Percentiles rank a stretch among this genome's conserved stretches.
These are phyloP conservation scores for Colletotrichum filicis DNA, from an alignment of 2,329 filamentous ascomycete species.

Conservation along the genomic window DNA sequence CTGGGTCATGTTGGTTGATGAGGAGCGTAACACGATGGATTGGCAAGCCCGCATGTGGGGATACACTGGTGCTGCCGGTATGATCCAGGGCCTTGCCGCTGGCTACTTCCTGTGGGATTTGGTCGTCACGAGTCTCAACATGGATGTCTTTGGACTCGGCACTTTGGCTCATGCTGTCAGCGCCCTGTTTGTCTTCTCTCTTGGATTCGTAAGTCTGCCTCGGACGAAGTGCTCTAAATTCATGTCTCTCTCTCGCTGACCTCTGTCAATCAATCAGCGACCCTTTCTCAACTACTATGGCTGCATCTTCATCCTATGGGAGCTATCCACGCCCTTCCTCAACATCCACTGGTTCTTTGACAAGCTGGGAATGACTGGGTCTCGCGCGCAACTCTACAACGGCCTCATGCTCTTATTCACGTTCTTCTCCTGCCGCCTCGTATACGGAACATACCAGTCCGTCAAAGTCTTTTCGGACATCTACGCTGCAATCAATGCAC, in stretches of 20 bases:
- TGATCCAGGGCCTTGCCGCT: conserved; percentile 80
- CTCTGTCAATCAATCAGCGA: conserved; percentile 60
- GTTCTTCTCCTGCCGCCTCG: conserved; percentile 81
- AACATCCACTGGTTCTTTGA: conserved; percentile 95
- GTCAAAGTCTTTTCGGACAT: conserved; percentile 77
- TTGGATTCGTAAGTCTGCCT: conserved; percentile 77
- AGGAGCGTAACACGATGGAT: conserved; percentile 74
- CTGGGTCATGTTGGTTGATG: conserved; percentile 76
- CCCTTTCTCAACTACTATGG: conserved; percentile 89
- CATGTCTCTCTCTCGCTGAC: conserved; percentile 13
- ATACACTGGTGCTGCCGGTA: conserved; percentile 76
- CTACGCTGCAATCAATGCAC: conserved; percentile 63
- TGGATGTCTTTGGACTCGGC: conserved; percentile 79
- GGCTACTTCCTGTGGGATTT: conserved; percentile 91
- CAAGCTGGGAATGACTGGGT: conserved; percentile 84
- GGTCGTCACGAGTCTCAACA: conserved; percentile 72
- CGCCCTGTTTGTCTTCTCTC: conserved; percentile 78
- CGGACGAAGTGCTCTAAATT: conserved; percentile 11
- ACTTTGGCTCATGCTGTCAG: conserved; percentile 82
- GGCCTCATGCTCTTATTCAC: conserved; percentile 76
- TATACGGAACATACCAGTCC: conserved; percentile 82
- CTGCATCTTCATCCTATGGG: conserved; percentile 85
- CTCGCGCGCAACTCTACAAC: conserved; percentile 79
- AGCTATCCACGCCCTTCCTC: conserved; percentile 85
- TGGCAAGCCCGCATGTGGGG: conserved; percentile 79